phyloP scores from a whole-genome alignment of 371 early-diverging fungal genomes.

The Choanephora cucurbitarum region DNA sequence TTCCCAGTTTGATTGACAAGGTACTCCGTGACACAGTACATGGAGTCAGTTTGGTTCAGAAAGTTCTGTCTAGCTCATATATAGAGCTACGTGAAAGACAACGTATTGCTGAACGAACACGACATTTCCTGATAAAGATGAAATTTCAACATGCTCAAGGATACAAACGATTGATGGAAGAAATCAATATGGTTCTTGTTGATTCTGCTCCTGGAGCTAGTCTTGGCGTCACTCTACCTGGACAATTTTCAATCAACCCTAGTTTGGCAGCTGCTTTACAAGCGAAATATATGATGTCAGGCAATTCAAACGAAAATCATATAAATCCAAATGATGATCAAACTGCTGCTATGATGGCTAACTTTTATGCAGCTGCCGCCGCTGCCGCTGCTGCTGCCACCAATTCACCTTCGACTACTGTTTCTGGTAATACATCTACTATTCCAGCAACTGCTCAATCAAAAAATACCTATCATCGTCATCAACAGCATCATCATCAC shows the following conservation, averaged over 20 bases:
- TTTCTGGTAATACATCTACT: not conserved
- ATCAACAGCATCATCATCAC: not conserved
- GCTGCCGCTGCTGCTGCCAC: conserved; percentile 12
- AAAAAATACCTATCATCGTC: not conserved
- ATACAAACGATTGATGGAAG: conserved; percentile 82
- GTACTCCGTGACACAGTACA: conserved; percentile 85
- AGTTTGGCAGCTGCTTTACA: conserved; percentile 44
- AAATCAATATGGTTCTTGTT: conserved; percentile 58
- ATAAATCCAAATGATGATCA: conserved; percentile 6
- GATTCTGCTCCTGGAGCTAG: conserved; percentile 49
- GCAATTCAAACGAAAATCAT: not conserved
- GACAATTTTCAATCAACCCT: conserved; percentile 36
- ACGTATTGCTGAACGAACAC: conserved; percentile 79
- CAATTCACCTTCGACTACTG: not conserved
- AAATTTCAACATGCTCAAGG: conserved; percentile 73
- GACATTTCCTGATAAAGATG: conserved; percentile 56
- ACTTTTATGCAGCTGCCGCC: conserved; percentile 19
- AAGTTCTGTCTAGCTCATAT: conserved; percentile 81
- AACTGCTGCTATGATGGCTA: conserved; percentile 17
- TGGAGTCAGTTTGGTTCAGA: conserved; percentile 86
- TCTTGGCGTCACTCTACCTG: conserved; percentile 14
- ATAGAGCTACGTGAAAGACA: conserved; percentile 78
- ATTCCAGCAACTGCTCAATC: not conserved
- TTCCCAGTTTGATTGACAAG: conserved; percentile 57
- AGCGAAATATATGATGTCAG: conserved; percentile 31